Evolutionary conservation across 108 stramenopile genomes (phyloP).

Genomic region (Aurantiochytrium sp.): DNA sequence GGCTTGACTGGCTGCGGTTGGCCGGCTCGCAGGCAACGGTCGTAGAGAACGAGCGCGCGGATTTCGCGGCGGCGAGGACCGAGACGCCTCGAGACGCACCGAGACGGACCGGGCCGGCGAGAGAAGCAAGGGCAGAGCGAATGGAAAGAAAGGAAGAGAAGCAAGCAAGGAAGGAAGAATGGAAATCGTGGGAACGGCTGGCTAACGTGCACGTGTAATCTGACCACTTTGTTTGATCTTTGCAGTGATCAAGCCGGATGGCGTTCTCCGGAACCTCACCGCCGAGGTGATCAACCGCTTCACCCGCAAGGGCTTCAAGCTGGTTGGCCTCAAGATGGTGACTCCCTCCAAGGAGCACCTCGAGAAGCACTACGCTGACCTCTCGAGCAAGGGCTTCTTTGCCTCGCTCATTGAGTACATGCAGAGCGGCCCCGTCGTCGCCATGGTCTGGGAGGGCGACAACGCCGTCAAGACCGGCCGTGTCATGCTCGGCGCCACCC

Average conservation of each 20-base stretch:
- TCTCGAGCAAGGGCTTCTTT: constrained; percentile 90
- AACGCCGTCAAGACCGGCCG: constrained; percentile 50
- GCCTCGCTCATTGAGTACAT: constrained; percentile 87
- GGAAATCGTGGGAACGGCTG: too few species aligned
- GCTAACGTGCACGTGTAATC: neutral
- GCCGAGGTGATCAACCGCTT: constrained; percentile 95
- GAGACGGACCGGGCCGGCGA: too few species aligned
- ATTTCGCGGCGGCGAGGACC: too few species aligned
- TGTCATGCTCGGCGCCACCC: constrained; percentile 96
- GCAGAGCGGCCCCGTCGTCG: constrained; percentile 85
- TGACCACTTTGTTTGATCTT: constrained; percentile 37
- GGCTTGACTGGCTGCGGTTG: too few species aligned
- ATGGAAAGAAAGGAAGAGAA: too few species aligned
- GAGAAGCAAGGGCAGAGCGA: too few species aligned
- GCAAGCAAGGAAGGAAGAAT: too few species aligned
- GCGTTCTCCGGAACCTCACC: constrained; percentile 91
- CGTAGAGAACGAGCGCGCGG: too few species aligned
- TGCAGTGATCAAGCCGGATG: constrained; percentile 97
- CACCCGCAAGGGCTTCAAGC: constrained; percentile 90
- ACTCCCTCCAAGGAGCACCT: constrained; percentile 69
- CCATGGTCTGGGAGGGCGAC: constrained; percentile 63
- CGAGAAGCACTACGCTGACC: constrained; percentile 89
- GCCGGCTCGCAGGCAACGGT: too few species aligned
- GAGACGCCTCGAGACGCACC: too few species aligned
- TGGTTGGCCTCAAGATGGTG: constrained; percentile 88